A percentile compares a stretch with the other conserved stretches of the same genome.
Evolutionary conservation across 2,329 filamentous ascomycete genomes (phyloP).

Genomic region (Aspergillus piperis): DNA sequence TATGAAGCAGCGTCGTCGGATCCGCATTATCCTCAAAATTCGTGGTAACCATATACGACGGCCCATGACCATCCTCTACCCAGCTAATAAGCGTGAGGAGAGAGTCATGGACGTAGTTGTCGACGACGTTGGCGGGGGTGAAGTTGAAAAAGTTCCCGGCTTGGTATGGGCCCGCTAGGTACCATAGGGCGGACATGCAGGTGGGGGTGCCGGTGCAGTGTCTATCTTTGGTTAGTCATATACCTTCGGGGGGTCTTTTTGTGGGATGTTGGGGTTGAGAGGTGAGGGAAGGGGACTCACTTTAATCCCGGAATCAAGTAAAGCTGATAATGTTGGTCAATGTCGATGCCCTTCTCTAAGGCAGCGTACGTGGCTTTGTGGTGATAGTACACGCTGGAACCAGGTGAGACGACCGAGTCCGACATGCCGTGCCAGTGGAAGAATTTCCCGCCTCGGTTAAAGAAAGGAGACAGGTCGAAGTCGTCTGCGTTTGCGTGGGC

Average conservation of each 20-base stretch:
- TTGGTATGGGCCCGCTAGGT: not conserved
- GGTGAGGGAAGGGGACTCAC: not conserved
- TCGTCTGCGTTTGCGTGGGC: not conserved
- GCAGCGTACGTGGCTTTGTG: not conserved
- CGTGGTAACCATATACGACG: not conserved
- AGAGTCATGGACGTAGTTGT: not conserved
- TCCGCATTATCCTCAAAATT: not conserved
- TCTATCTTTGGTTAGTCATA: not conserved
- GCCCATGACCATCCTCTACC: not conserved
- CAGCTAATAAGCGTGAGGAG: not conserved
- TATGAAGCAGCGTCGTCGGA: not conserved
- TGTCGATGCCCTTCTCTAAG: not conserved
- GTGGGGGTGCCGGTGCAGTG: not conserved
- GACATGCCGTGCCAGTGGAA: constrained; percentile 1
- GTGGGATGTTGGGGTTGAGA: too few relatives aligned
- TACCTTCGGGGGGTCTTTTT: not conserved
- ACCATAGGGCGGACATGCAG: not conserved
- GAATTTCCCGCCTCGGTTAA: not conserved
- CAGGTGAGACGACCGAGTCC: not conserved
- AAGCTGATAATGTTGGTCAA: not conserved
- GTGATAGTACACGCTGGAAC: not conserved
- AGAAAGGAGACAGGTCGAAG: not conserved
- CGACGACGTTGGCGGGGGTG: not conserved
- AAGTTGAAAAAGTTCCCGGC: not conserved
- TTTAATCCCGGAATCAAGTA: not conserved